Evolutionary conservation across 2,329 filamentous ascomycete species (phyloP).

Genomic region (Coccinonectria pachysandricola): DNA sequence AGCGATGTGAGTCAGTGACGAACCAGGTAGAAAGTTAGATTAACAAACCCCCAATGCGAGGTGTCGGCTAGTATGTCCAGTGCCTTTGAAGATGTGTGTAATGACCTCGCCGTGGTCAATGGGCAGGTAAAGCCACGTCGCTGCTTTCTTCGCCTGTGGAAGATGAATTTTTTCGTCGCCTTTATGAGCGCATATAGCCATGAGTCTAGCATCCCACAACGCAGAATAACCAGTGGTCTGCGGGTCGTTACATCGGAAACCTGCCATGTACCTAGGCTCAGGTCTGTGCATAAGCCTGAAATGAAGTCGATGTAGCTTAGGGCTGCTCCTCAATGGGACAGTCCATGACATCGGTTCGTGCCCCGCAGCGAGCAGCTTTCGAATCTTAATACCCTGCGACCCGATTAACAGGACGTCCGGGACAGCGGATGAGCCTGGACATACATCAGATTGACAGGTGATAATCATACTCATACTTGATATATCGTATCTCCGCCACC

Average conservation of each 20-base stretch:
- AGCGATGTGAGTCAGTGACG: background rate
- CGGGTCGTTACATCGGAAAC: background rate
- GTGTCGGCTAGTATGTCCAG: background rate
- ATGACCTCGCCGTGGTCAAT: background rate
- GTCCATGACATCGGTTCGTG: background rate
- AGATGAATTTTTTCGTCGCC: background rate
- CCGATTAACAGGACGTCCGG: background rate
- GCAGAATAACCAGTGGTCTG: background rate
- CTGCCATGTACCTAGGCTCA: background rate
- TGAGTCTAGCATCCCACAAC: background rate
- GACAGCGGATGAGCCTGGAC: background rate
- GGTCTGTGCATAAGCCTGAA: background rate
- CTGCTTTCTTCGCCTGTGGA: background rate
- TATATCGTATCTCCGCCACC: constrained; percentile 1
- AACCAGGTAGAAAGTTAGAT: background rate
- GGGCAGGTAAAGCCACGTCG: background rate
- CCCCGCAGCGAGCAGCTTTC: background rate
- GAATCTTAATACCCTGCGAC: constrained; percentile 1
- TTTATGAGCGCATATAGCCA: background rate
- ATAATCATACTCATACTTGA: background rate
- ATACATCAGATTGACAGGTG: background rate
- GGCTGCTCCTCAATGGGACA: background rate
- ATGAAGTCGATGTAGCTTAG: background rate
- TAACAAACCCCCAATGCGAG: background rate
- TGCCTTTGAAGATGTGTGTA: background rate